Conservation (phyloP, 306 rosid species). For the Psophocarpus tetragonolobus region DNA sequence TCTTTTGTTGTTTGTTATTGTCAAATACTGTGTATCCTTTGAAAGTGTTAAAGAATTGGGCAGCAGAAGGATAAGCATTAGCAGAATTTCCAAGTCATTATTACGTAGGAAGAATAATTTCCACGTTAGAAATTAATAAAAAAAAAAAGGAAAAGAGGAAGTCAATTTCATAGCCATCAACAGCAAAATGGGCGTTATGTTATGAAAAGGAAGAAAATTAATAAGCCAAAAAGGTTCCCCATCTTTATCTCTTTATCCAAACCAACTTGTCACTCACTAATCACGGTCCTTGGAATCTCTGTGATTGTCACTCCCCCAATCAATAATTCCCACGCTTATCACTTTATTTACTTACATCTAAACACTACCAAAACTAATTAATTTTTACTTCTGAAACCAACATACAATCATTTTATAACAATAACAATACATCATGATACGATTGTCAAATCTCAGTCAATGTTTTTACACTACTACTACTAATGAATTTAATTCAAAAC, state of each 20-base stretch:
- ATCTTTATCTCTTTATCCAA: constrained; percentile 14
- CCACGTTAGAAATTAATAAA: neutral
- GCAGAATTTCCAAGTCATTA: neutral
- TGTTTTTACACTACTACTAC: neutral
- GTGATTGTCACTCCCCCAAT: neutral
- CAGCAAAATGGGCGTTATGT: neutral
- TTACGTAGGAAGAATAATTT: constrained; percentile 12
- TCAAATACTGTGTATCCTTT: neutral
- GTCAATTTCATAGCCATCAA: constrained; percentile 26
- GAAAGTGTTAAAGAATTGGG: neutral
- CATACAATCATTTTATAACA: no score
- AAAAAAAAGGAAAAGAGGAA: neutral
- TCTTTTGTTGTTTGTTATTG: neutral
- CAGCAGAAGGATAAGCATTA: constrained; percentile 12
- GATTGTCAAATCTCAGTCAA: no score
- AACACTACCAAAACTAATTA: no score
- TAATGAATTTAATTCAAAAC: neutral
- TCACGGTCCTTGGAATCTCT: neutral
- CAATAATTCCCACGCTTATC: neutral
- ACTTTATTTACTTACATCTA: no score
- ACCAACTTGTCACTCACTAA: neutral
- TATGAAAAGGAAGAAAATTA: constrained; percentile 6
- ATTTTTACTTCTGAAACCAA: neutral
- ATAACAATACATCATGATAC: no score
- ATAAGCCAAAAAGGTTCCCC: neutral